Percentiles rank a stretch among this genome's conserved stretches.
These are phyloP conservation scores for Rosellinia necatrix DNA, from an alignment of 2,329 filamentous ascomycete genomes.

Conservation along the genomic window DNA sequence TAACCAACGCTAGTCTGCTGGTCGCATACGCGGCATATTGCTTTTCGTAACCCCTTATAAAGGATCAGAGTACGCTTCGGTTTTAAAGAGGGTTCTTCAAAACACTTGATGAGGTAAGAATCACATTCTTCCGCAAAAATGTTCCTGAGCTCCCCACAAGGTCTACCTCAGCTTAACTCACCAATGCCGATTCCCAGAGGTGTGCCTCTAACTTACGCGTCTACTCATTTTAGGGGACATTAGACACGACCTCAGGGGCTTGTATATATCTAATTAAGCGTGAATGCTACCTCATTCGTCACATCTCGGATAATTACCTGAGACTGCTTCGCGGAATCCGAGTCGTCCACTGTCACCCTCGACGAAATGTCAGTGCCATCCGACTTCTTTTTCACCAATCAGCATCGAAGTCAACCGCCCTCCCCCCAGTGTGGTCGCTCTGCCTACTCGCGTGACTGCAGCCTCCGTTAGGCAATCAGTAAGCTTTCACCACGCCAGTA, in stretches of 20 bases:
- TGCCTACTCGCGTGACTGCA: too few relatives aligned
- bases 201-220: constrained; percentile 34
- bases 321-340: constrained; percentile 4
- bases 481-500: too few relatives aligned
- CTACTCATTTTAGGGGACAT: constrained; percentile 45
- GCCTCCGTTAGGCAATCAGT: too few relatives aligned
- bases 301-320: background rate
- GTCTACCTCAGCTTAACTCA: constrained; percentile 34
- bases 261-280: background rate
- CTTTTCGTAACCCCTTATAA: constrained; percentile 9
- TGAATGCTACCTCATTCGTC: background rate
- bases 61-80: constrained; percentile 7
- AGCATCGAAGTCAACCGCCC: constrained; percentile 1
- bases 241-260: constrained; percentile 32
- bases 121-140: constrained; percentile 30
- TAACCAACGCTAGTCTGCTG: background rate
- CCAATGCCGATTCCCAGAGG: constrained; percentile 43
- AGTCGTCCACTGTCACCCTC: background rate
- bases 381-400: constrained; percentile 1
- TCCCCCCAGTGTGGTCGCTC: constrained; percentile 1
- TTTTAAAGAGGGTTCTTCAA: constrained; percentile 9
- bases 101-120: constrained; percentile 18
- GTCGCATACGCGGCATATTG: constrained; percentile 7
- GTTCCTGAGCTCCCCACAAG: constrained; percentile 33
- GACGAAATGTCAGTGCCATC: constrained; percentile 1